Evolutionary conservation across 306 rosid species (phyloP).

Genomic region (Rubus idaeus): DNA sequence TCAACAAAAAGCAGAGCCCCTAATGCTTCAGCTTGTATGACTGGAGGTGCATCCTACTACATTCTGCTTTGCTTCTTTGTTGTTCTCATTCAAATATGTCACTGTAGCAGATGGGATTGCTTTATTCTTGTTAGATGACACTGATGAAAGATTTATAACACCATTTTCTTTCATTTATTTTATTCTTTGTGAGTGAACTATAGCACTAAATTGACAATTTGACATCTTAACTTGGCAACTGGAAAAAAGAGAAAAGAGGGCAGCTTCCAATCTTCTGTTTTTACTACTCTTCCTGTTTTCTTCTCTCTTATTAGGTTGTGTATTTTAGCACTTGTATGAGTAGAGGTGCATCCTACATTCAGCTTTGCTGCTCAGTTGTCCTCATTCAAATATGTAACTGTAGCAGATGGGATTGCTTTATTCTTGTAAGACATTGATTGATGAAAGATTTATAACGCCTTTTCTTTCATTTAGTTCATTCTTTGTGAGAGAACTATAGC

Average conservation of each 20-base stretch:
- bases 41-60: background rate
- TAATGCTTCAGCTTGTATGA: constrained; percentile 25
- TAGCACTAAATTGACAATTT: background rate
- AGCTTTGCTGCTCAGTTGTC: constrained; percentile 1
- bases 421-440: background rate
- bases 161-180: constrained; percentile 2
- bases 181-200: background rate
- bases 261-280: no score
- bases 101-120: background rate
- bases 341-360: background rate
- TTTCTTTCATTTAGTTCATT: background rate
- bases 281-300: no score
- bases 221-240: background rate
- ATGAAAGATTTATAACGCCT: background rate
- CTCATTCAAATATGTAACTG: background rate
- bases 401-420: background rate
- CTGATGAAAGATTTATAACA: background rate
- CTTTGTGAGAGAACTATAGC: background rate
- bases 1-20: constrained; percentile 44
- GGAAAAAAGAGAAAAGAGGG: no score
- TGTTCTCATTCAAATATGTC: background rate
- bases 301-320: no score
- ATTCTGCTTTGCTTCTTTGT: background rate
- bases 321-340: no score
- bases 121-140: background rate